Conservation (phyloP, 75 land plant species). For the Cunninghamia lanceolata region DNA sequence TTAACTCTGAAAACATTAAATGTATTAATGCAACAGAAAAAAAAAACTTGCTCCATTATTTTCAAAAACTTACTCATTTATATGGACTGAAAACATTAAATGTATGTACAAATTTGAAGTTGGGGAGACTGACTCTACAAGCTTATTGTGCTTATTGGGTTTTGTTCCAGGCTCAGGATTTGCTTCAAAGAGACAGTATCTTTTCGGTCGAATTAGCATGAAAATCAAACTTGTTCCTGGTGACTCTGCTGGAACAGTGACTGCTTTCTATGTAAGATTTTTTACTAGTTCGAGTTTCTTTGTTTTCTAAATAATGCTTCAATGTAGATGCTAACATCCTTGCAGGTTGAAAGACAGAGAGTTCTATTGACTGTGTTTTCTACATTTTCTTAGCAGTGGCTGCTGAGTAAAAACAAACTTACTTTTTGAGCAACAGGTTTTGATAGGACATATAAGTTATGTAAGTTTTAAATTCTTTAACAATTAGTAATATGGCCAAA, state of each 20-base stretch:
- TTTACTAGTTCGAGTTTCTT: neutral
- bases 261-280: slow-evolving; percentile 56
- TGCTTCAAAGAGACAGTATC: slow-evolving; percentile 49
- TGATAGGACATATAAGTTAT: no score
- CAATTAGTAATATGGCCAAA: no score
- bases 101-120: no score
- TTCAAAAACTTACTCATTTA: no score
- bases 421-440: no score
- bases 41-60: no score
- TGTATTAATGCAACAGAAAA: no score
- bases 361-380: neutral
- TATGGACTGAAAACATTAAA: no score
- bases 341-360: neutral
- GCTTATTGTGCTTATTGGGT: neutral
- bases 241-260: slow-evolving; percentile 71
- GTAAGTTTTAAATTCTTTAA: no score
- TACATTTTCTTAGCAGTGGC: neutral
- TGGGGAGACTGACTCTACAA: no score
- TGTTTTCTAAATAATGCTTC: neutral
- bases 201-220: slow-evolving; percentile 64
- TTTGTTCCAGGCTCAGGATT: slow-evolving; percentile 57
- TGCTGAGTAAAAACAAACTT: no score
- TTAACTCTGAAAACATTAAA: no score
- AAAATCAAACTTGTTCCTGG: slow-evolving; percentile 67
- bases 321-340: neutral